These are phyloP conservation scores for Calycina marina DNA, from an alignment of 2,329 filamentous ascomycete genomes.

Conservation along the genomic window DNA sequence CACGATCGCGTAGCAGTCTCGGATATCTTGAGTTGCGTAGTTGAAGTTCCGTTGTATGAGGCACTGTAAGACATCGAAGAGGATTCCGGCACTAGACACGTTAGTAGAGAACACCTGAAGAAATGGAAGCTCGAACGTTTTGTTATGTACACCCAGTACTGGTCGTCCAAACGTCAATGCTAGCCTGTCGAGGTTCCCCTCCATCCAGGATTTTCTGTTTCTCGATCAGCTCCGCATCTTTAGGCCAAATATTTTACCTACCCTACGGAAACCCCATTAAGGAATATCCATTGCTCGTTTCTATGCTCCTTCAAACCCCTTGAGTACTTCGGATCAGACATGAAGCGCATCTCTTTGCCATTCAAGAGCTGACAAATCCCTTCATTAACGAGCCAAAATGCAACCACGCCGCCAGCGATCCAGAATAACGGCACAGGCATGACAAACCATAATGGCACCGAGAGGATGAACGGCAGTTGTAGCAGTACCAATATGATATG, in stretches of 20 bases:
- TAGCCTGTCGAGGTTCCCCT: constrained; percentile 55
- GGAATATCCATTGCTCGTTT: constrained; percentile 64
- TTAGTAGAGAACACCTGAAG: not conserved
- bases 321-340: constrained; percentile 38
- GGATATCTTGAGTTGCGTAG: constrained; percentile 56
- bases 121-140: constrained; percentile 32
- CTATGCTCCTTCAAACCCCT: constrained; percentile 29
- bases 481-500: constrained; percentile 43
- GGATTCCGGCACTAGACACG: constrained; percentile 36
- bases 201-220: constrained; percentile 48
- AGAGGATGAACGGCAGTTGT: constrained; percentile 46
- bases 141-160: constrained; percentile 61
- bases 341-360: constrained; percentile 32
- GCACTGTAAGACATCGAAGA: constrained; percentile 68
- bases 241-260: constrained; percentile 24
- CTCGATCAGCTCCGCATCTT: not conserved
- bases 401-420: constrained; percentile 24
- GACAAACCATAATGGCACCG: constrained; percentile 35
- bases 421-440: constrained; percentile 36
- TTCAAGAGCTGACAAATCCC: constrained; percentile 38
- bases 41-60: constrained; percentile 61
- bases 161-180: constrained; percentile 58
- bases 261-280: constrained; percentile 58
- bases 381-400: constrained; percentile 35
- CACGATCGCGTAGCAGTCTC: constrained; percentile 44